Conservation (phyloP, 306 rosid species). For the Citrullus amarus region DNA sequence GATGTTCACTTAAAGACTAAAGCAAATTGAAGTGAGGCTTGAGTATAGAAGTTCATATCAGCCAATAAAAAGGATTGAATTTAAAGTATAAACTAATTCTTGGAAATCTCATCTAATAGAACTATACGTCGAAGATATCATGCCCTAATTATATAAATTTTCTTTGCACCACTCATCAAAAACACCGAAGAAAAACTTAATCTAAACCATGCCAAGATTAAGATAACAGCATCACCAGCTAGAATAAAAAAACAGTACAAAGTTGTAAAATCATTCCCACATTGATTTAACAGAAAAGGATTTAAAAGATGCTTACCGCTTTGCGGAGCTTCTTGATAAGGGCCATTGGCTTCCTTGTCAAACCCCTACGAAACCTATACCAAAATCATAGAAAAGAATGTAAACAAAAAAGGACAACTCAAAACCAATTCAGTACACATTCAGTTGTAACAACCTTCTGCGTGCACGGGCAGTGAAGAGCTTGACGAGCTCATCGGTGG, state of each 20-base stretch:
- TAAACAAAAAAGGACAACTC: neutral
- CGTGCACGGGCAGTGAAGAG: conserved; percentile 74
- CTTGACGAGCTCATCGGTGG: conserved; percentile 75
- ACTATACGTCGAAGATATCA: no score
- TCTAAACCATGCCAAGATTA: neutral
- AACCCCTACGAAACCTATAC: conserved; percentile 79
- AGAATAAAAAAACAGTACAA: neutral
- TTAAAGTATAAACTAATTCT: neutral
- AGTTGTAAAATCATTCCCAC: no score
- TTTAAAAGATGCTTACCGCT: conserved; percentile 31
- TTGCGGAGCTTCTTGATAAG: conserved; percentile 85
- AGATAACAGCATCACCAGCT: neutral
- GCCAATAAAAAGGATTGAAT: neutral
- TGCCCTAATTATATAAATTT: neutral
- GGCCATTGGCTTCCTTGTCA: conserved; percentile 88
- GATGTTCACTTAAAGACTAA: neutral
- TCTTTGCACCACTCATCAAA: neutral
- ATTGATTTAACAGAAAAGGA: neutral
- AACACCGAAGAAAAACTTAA: neutral
- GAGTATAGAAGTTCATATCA: neutral
- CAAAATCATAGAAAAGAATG: neutral
- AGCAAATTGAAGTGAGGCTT: neutral
- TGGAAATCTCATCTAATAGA: neutral
- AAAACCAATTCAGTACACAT: neutral
- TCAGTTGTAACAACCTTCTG: conserved; percentile 29